Evolutionary conservation across 2,329 filamentous ascomycete genomes (phyloP).

Genomic region (Neofusicoccum sp.): DNA sequence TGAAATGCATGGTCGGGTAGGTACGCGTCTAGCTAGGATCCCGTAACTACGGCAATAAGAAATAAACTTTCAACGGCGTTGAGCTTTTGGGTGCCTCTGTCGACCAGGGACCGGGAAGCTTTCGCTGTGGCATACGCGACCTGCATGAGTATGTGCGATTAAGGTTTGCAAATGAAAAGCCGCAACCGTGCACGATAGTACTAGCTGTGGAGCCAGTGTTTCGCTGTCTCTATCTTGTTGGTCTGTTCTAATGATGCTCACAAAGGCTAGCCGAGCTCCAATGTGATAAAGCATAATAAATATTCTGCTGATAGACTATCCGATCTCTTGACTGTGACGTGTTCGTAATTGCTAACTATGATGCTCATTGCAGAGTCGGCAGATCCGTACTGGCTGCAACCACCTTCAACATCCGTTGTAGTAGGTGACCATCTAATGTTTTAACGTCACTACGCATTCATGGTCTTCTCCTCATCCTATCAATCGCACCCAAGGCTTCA

Average conservation of each 20-base stretch:
- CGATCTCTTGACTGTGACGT: too few species aligned
- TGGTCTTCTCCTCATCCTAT: too few species aligned
- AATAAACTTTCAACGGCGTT: neutral
- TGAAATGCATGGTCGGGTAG: neutral
- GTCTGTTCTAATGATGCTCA: too few species aligned
- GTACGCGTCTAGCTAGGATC: neutral
- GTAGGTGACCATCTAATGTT: too few species aligned
- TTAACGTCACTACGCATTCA: too few species aligned
- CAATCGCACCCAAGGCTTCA: too few species aligned
- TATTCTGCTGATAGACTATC: too few species aligned
- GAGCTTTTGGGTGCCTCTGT: neutral
- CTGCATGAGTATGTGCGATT: neutral
- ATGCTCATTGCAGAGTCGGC: too few species aligned
- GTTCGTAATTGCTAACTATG: too few species aligned
- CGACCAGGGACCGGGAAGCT: neutral
- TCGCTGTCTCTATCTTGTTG: neutral
- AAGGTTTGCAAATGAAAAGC: neutral
- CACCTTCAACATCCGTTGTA: too few species aligned
- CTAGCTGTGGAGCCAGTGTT: neutral
- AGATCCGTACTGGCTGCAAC: too few species aligned
- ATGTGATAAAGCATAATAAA: neutral
- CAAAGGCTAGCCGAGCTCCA: neutral
- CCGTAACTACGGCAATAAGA: neutral
- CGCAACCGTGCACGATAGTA: neutral
- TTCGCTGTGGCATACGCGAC: neutral